These are phyloP conservation scores for Lasiodiplodia gonubiensis DNA, from an alignment of 2,329 filamentous ascomycete genomes.

Conservation along the genomic window DNA sequence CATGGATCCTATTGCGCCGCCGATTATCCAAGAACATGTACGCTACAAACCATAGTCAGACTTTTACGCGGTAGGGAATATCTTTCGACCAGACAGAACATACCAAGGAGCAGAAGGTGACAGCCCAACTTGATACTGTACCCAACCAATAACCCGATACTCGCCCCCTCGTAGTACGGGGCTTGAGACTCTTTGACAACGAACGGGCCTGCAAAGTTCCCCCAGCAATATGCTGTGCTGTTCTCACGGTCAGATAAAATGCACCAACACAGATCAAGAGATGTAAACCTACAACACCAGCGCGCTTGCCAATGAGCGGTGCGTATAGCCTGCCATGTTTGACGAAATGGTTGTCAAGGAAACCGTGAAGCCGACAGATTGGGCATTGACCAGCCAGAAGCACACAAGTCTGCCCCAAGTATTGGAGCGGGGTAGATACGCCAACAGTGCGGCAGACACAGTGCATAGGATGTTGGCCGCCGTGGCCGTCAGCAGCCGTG, in stretches of 20 bases:
- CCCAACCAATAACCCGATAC: slow-evolving; percentile 48
- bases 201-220: slow-evolving; percentile 48
- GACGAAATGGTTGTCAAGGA: slow-evolving; percentile 44
- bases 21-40: slow-evolving; percentile 2
- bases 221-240: slow-evolving; percentile 47
- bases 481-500: slow-evolving; percentile 34
- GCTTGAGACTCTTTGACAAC: slow-evolving; percentile 45
- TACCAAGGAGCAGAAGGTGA: slow-evolving; percentile 45
- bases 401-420: slow-evolving; percentile 45
- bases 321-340: slow-evolving; percentile 49
- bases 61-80: too few species aligned
- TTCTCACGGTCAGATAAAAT: background rate
- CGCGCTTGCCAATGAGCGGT: slow-evolving; percentile 43
- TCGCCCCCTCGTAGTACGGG: slow-evolving; percentile 43
- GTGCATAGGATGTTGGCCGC: slow-evolving; percentile 46
- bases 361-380: slow-evolving; percentile 47
- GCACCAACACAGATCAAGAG: background rate
- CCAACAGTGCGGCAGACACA: slow-evolving; percentile 42
- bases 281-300: slow-evolving; percentile 36
- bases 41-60: background rate
- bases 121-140: slow-evolving; percentile 48
- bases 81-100: background rate
- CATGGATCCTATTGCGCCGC: slow-evolving; percentile 42
- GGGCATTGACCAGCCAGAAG: slow-evolving; percentile 49
- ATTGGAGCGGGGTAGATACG: slow-evolving; percentile 42